Evolutionary conservation across 2,329 filamentous ascomycete genomes (phyloP).

Genomic region (Colletotrichum sp.): DNA sequence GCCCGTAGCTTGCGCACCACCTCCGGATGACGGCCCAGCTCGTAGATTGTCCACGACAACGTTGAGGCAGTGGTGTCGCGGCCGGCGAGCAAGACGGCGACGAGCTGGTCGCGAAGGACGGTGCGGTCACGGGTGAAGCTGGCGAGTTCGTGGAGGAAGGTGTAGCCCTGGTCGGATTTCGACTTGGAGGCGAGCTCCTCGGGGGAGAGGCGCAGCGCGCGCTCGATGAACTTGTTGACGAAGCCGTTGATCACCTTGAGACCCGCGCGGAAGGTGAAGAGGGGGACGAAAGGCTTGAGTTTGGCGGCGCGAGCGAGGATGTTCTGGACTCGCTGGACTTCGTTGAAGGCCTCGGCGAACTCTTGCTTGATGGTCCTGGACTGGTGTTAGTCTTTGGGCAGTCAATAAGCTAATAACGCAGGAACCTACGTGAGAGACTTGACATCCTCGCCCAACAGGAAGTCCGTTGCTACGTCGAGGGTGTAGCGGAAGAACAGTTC

Average conservation of each 20-base stretch:
- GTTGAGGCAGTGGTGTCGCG: constrained; percentile 87
- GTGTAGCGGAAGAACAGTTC: constrained; percentile 86
- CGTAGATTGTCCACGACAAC: constrained; percentile 82
- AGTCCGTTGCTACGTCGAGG: constrained; percentile 85
- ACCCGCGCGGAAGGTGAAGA: constrained; percentile 64
- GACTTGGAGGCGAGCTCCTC: constrained; percentile 76
- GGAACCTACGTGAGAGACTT: constrained; percentile 58
- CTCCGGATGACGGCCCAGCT: constrained; percentile 75
- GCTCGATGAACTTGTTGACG: constrained; percentile 78
- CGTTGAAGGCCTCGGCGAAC: constrained; percentile 83
- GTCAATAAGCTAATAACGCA: not conserved
- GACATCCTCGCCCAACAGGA: constrained; percentile 80
- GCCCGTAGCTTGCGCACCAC: constrained; percentile 71
- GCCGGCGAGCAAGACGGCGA: constrained; percentile 83
- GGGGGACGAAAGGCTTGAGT: constrained; percentile 67
- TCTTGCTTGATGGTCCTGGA: constrained; percentile 60
- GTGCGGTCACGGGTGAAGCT: constrained; percentile 75
- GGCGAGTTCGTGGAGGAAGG: constrained; percentile 86
- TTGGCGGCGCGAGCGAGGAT: constrained; percentile 70
- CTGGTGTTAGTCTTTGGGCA: not conserved
- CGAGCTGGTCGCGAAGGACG: constrained; percentile 83
- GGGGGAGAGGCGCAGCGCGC: constrained; percentile 70
- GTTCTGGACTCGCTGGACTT: constrained; percentile 78
- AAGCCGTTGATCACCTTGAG: constrained; percentile 77
- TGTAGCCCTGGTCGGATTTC: constrained; percentile 76